Evolutionary conservation across 2,329 filamentous ascomycete genomes (phyloP).

Genomic region (Aureobasidium lini): DNA sequence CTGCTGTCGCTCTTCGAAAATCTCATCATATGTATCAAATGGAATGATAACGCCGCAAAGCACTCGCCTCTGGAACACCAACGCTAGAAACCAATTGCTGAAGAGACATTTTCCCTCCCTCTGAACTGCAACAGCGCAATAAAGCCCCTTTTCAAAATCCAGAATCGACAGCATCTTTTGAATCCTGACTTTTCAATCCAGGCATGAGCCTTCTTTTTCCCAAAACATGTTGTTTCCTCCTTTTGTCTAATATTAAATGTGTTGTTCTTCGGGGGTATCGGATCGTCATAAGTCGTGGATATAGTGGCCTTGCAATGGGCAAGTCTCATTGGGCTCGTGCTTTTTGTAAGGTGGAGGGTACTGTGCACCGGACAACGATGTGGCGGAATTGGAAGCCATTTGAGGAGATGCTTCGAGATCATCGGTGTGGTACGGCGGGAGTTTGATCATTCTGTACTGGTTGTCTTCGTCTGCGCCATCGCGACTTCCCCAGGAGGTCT

Average conservation of each 20-base stretch:
- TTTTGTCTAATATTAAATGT: slow-evolving; percentile 5
- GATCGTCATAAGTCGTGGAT: slow-evolving; percentile 10
- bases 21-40: neutral
- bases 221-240: neutral
- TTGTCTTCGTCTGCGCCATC: slow-evolving; percentile 85
- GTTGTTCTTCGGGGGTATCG: neutral
- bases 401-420: slow-evolving; percentile 7
- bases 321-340: slow-evolving; percentile 7
- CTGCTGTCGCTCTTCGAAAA: neutral
- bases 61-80: neutral
- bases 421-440: slow-evolving; percentile 27
- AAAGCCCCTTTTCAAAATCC: neutral
- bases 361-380: neutral
- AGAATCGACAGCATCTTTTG: neutral
- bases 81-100: neutral
- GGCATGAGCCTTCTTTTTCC: neutral
- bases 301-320: neutral
- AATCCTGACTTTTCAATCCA: neutral
- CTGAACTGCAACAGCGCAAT: neutral
- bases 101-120: neutral
- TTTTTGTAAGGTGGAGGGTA: slow-evolving; percentile 14
- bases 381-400: slow-evolving; percentile 9
- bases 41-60: neutral
- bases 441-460: slow-evolving; percentile 54
- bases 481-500: slow-evolving; percentile 95